Conservation (phyloP, 768 basidiomycete species). For the Panaeolus cyanescens region DNA sequence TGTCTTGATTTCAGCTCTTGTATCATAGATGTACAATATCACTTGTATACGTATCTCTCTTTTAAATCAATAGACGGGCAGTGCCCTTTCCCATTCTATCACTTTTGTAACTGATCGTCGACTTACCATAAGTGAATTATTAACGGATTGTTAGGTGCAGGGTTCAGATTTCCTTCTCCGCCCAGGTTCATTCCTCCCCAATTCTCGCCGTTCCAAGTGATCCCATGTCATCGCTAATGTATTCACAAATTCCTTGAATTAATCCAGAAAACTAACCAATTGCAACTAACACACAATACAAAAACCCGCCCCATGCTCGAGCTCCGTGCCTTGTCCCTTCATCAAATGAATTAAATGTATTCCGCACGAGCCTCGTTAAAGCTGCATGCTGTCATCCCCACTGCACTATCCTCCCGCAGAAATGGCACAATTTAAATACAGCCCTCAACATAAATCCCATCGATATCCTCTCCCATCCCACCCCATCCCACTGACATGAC, state of each 20-base stretch:
- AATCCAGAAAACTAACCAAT: too few relatives aligned
- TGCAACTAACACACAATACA: too few relatives aligned
- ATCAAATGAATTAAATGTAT: not conserved
- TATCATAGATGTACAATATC: not conserved
- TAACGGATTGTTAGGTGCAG: not conserved
- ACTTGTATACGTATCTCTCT: not conserved
- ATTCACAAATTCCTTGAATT: too few relatives aligned
- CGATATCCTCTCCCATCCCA: not conserved
- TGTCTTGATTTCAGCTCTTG: not conserved
- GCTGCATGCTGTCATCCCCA: not conserved
- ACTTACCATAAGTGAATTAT: not conserved
- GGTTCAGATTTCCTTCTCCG: not conserved
- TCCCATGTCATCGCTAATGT: too few relatives aligned
- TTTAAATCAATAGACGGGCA: not conserved
- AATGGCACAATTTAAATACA: not conserved
- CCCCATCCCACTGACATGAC: not conserved
- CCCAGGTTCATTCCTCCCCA: too few relatives aligned
- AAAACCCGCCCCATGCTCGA: too few relatives aligned
- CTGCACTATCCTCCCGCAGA: not conserved
- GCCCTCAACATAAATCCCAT: not conserved
- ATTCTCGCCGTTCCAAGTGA: too few relatives aligned
- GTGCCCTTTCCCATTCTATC: not conserved
- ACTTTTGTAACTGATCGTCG: not conserved
- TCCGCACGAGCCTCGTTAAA: slow-evolving; percentile 1
- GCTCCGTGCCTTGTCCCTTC: not conserved